Percentiles rank a stretch among this genome's conserved stretches.
Evolutionary conservation across 768 basidiomycete species (phyloP).

Genomic region (Auriscalpium orientale): DNA sequence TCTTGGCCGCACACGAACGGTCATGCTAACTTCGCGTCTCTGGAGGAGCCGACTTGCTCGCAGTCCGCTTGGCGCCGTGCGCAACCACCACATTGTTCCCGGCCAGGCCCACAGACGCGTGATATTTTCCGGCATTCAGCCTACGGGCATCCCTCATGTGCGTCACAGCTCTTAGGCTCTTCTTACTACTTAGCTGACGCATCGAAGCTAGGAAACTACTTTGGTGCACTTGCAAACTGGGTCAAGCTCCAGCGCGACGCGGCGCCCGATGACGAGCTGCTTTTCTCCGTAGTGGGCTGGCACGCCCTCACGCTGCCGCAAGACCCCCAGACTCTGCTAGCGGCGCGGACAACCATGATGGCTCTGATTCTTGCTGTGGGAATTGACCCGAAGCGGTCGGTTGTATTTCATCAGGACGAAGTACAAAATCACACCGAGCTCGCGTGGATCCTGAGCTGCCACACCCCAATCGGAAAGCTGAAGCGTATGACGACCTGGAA

Average conservation of each 20-base stretch:
- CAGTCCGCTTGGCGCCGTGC: no score
- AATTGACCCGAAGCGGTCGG: slow-evolving; percentile 65
- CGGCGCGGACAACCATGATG: slow-evolving; percentile 67
- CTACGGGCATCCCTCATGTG: slow-evolving; percentile 88
- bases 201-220: slow-evolving; percentile 80
- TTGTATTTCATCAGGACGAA: slow-evolving; percentile 85
- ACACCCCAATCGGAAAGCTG: slow-evolving; percentile 76
- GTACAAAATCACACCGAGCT: slow-evolving; percentile 81
- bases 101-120: slow-evolving; percentile 26
- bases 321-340: slow-evolving; percentile 54
- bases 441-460: slow-evolving; percentile 83
- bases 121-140: slow-evolving; percentile 89
- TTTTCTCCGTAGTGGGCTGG: slow-evolving; percentile 89
- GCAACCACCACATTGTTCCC: neutral
- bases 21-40: no score
- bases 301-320: slow-evolving; percentile 93
- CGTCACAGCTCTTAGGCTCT: slow-evolving; percentile 15
- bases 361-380: slow-evolving; percentile 82
- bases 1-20: neutral
- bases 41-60: no score
- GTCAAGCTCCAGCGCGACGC: slow-evolving; percentile 66
- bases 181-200: slow-evolving; percentile 1
- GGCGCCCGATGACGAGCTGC: slow-evolving; percentile 47
- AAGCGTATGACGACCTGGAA: slow-evolving; percentile 97
- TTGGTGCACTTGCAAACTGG: slow-evolving; percentile 90